phyloP scores from a whole-genome alignment of 2,329 filamentous ascomycete genomes.

The Aspergillus quadricinctus region DNA sequence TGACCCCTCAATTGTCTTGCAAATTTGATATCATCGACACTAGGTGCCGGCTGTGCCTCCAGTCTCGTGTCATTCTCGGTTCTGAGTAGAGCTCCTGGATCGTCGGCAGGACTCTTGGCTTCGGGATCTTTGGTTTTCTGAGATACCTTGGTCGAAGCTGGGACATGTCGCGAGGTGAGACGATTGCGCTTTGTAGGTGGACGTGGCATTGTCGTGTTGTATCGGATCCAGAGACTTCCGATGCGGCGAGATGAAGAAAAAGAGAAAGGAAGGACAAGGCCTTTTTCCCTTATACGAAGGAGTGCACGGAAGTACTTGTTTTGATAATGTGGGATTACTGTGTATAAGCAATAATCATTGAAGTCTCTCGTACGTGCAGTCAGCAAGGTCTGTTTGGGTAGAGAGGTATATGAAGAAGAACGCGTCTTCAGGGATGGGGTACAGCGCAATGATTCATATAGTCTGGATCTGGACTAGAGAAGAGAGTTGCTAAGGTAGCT shows the following conservation, averaged over 20 bases:
- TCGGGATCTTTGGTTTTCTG: not conserved
- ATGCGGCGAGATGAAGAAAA: not conserved
- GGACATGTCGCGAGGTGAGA: slow-evolving; percentile 7
- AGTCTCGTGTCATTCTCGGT: not conserved
- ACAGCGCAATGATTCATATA: not conserved
- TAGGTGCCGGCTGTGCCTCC: slow-evolving; percentile 3
- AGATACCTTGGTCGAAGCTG: slow-evolving; percentile 1
- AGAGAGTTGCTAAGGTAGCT: not conserved
- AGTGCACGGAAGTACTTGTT: not conserved
- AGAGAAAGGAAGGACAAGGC: not conserved
- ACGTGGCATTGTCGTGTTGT: slow-evolving; percentile 21
- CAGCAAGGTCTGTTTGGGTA: not conserved
- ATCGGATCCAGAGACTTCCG: not conserved
- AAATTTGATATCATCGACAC: slow-evolving; percentile 14
- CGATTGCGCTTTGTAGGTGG: slow-evolving; percentile 26
- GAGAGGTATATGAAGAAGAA: not conserved
- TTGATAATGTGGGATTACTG: not conserved
- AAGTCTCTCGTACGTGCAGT: not conserved
- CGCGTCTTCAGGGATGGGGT: not conserved
- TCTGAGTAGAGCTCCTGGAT: slow-evolving; percentile 1
- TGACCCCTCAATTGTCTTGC: slow-evolving; percentile 21
- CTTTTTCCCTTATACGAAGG: not conserved
- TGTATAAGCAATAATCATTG: not conserved
- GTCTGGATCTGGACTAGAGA: not conserved
- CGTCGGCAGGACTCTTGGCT: not conserved